phyloP scores from a whole-genome alignment of 257 asterid species.

The Salvia rosmarinus region DNA sequence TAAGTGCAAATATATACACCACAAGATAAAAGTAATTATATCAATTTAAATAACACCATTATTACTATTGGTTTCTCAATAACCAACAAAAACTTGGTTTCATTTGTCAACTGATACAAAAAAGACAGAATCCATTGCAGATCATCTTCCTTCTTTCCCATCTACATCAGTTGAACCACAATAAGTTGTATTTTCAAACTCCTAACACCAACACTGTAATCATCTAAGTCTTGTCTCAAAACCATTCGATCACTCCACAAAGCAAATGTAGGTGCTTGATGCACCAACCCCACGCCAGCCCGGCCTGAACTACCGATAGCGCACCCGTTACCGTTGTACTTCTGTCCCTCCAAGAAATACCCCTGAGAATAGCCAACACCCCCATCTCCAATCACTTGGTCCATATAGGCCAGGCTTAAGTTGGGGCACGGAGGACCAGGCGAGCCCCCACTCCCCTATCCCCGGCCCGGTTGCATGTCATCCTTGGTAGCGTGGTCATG shows the following conservation, averaged over 20 bases:
- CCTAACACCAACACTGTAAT: background rate
- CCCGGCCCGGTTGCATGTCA: constrained; percentile 13
- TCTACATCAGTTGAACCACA: constrained; percentile 12
- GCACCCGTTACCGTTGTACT: constrained; percentile 40
- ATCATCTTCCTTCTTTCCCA: background rate
- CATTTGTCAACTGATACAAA: background rate
- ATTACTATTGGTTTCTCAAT: background rate
- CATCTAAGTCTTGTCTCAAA: background rate
- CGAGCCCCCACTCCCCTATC: constrained; percentile 25
- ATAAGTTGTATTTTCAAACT: background rate
- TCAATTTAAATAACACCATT: background rate
- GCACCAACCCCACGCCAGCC: constrained; percentile 44
- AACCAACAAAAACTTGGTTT: background rate
- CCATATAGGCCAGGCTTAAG: constrained; percentile 34
- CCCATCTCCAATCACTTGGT: constrained; percentile 40
- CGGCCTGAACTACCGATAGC: constrained; percentile 29
- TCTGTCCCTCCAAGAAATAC: constrained; percentile 39
- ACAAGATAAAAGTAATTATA: background rate
- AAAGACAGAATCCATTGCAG: background rate
- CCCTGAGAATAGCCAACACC: constrained; percentile 40
- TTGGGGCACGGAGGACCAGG: background rate
- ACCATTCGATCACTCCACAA: constrained; percentile 58
- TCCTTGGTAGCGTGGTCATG: constrained; percentile 14
- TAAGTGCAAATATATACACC: background rate
- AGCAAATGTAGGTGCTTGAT: constrained; percentile 61